These are phyloP conservation scores for Cladorrhinum samala DNA, from an alignment of 495 filamentous ascomycete species.

Conservation along the genomic window DNA sequence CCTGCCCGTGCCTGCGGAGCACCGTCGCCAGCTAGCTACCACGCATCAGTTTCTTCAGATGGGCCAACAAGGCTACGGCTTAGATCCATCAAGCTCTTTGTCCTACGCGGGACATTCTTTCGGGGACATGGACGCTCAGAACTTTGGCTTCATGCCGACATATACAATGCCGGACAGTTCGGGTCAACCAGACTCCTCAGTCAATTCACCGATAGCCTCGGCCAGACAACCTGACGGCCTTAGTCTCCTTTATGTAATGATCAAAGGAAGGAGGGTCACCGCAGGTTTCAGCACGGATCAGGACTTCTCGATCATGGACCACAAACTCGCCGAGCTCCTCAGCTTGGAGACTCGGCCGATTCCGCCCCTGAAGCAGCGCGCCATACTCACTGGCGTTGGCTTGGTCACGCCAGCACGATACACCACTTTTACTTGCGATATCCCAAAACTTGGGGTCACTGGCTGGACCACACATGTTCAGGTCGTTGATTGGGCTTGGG, in stretches of 20 bases:
- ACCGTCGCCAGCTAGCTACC: neutral
- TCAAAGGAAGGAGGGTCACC: neutral
- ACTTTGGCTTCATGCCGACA: neutral
- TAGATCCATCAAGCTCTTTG: neutral
- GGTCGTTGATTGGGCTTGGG: neutral
- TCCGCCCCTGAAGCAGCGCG: neutral
- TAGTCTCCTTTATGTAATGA: neutral
- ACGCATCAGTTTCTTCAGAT: neutral
- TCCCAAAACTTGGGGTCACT: neutral
- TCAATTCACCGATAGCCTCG: neutral
- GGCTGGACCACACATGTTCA: neutral
- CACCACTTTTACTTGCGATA: neutral
- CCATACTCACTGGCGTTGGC: neutral
- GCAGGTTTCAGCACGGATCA: neutral
- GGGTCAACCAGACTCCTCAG: neutral
- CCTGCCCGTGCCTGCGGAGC: neutral
- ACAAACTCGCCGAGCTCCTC: neutral
- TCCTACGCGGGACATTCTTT: neutral
- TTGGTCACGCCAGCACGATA: neutral
- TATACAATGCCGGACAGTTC: too few relatives aligned
- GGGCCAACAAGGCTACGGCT: neutral
- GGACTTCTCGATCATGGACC: neutral
- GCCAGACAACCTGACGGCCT: neutral
- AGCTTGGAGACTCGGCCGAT: neutral
- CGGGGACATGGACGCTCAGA: neutral